Percentiles rank a stretch among this genome's conserved stretches.
phyloP scores from a whole-genome alignment of 176 grass and related monocot genomes.

The Lolium rigidum region DNA sequence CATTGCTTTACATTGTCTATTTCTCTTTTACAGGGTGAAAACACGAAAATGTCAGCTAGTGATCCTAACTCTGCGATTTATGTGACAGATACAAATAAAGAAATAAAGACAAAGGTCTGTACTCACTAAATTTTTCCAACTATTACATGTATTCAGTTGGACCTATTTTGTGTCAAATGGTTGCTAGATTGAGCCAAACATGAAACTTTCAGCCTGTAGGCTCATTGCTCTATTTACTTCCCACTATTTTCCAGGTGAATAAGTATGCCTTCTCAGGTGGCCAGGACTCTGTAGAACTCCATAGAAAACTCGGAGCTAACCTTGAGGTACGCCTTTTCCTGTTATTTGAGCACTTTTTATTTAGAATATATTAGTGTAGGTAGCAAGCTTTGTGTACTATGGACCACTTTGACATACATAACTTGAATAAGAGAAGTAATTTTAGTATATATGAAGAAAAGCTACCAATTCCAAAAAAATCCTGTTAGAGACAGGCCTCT shows the following conservation, averaged over 20 bases:
- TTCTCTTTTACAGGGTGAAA: conserved; percentile 71
- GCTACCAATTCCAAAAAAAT: background rate
- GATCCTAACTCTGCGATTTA: conserved; percentile 97
- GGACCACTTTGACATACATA: background rate
- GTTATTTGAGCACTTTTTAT: conserved; percentile 14
- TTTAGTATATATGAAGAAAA: conserved; percentile 26
- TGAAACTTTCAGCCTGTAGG: background rate
- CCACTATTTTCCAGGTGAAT: conserved; percentile 65
- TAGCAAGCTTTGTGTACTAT: background rate
- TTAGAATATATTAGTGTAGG: background rate
- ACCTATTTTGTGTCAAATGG: background rate
- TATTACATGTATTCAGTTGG: background rate
- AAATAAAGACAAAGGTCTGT: conserved; percentile 89
- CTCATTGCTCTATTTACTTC: conserved; percentile 13
- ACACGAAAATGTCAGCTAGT: conserved; percentile 98
- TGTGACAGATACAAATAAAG: conserved; percentile 86
- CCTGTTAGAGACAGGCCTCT: background rate
- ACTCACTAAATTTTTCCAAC: background rate
- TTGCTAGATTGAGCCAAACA: conserved; percentile 25
- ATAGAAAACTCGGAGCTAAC: conserved; percentile 93
- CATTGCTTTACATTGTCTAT: conserved; percentile 2
- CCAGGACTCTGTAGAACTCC: conserved; percentile 83
- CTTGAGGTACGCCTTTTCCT: conserved; percentile 53
- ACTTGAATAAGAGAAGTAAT: background rate
- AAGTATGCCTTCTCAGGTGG: conserved; percentile 96